Evolutionary conservation across 1,139 yeast species (phyloP).

Genomic region (Diutina pseudorugosa): DNA sequence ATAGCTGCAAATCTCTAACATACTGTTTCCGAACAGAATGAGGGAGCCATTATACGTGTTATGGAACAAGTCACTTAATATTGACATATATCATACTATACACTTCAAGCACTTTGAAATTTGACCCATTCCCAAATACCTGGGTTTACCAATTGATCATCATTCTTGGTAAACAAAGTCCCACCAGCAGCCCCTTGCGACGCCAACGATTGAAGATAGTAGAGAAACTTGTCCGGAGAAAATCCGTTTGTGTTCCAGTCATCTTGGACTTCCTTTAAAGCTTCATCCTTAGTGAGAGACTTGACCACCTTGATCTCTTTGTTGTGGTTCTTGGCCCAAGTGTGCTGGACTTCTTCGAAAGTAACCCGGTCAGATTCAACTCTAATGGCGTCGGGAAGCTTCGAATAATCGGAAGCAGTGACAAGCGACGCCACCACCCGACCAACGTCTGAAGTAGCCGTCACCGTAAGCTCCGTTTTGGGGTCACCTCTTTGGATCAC

Average conservation of each 20-base stretch:
- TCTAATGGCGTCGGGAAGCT: constrained; percentile 34
- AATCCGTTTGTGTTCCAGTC: constrained; percentile 13
- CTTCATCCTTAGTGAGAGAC: constrained; percentile 19
- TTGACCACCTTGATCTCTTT: constrained; percentile 20
- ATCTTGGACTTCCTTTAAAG: constrained; percentile 14
- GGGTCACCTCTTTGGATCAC: constrained; percentile 32
- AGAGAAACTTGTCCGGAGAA: constrained; percentile 13
- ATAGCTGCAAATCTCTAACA: no score
- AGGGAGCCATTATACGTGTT: no score
- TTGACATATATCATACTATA: no score
- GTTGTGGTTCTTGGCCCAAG: constrained; percentile 28
- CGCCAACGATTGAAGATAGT: constrained; percentile 8
- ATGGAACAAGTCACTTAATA: no score
- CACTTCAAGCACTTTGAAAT: constrained; percentile 6
- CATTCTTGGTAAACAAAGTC: constrained; percentile 11
- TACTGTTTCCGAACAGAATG: no score
- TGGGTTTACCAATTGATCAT: constrained; percentile 45
- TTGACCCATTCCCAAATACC: constrained; percentile 41
- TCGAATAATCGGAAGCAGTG: constrained; percentile 15
- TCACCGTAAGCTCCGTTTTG: constrained; percentile 16
- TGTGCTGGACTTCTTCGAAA: constrained; percentile 24
- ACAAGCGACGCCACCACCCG: constrained; percentile 28
- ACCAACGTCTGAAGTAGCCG: constrained; percentile 36
- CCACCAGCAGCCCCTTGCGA: constrained; percentile 7
- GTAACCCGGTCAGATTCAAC: constrained; percentile 30